Evolutionary conservation across 2,329 filamentous ascomycete genomes (phyloP), one percentile per base, ranked within the genome.

Genomic region (Talaromyces sp.): DNA sequence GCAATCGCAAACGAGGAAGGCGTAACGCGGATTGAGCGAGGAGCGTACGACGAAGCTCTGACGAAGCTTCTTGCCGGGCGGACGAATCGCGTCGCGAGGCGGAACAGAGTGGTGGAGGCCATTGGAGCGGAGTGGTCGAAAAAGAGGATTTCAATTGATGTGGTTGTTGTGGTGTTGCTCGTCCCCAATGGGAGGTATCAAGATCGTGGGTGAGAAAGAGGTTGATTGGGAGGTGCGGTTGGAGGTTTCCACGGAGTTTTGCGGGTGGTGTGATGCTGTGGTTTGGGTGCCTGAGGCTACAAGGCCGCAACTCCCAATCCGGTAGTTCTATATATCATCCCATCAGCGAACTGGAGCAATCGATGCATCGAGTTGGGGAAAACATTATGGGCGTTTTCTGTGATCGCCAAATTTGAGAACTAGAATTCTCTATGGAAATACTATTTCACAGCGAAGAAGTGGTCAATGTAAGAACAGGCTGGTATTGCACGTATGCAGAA

Each of bases 91-190:
- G 86, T 85, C 80, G 89, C 89, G 75, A 89, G 80, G 77, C 90
- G 89, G 81, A 93, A 83, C 75, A 93, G 80, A 68, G 87, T 83
- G 70, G 86, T 81, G 73, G 89, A 88, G 78, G 87, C 86, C 87
- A 90, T 90, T 80, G 78, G 73, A 77, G 74, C 73, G 73, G 64
- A 58, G 69, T 52, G 61, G 64, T 59, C 54, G 27, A 25, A 62
- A 47, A 63, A 22, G 39, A 52, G 35, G 22, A 39, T 39, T 33
- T 27, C 25, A 49, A 60, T 49, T 50, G 58, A 61, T 65, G 61
- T n/a, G 22, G 52, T 49, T 57, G 61, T 61, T 54, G 66, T 50
- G 54, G 61, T 37, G 63, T 62, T 43, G 41, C 39, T 62, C 64
- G 62, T 62, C 60, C 60, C 64, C 62, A 63, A 67, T 54, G 68